These are phyloP conservation scores for Eucalyptus cloeziana DNA, from an alignment of 345 rosid species.

Conservation along the genomic window DNA sequence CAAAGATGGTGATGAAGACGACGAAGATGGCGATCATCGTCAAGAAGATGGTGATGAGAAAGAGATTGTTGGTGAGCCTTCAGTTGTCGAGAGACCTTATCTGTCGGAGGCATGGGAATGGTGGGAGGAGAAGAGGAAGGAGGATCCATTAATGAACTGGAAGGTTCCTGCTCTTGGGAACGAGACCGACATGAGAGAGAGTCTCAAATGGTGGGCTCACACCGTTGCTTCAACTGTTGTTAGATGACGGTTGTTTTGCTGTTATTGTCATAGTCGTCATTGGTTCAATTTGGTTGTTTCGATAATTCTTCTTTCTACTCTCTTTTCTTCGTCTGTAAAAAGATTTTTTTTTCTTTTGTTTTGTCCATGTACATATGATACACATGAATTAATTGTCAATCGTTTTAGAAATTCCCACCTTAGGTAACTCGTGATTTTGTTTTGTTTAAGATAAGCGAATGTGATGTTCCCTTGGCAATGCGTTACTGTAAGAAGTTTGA, in stretches of 20 bases:
- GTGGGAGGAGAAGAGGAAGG: constrained; percentile 5
- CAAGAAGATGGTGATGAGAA: background rate
- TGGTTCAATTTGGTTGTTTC: background rate
- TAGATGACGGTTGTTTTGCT: constrained; percentile 11
- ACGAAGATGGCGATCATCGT: background rate
- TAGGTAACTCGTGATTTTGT: background rate
- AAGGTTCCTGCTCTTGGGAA: constrained; percentile 31
- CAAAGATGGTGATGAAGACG: constrained; percentile 5
- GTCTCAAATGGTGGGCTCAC: constrained; percentile 67
- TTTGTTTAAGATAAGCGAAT: background rate
- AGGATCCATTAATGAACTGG: constrained; percentile 40
- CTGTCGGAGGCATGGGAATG: constrained; percentile 78
- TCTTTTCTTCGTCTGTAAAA: background rate
- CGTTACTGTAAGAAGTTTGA: background rate
- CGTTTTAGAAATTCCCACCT: background rate
- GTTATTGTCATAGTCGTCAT: background rate
- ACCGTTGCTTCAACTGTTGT: constrained; percentile 50
- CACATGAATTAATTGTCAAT: background rate
- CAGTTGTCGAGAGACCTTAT: constrained; percentile 45
- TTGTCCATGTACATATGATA: background rate
- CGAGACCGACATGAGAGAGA: constrained; percentile 51
- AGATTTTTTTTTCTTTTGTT: background rate
- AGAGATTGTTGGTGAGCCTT: background rate
- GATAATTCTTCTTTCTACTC: background rate
- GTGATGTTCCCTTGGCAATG: background rate